Base-by-base conservation (phyloP, 331 rosid species). In the Pyracantha coccinea region DNA sequence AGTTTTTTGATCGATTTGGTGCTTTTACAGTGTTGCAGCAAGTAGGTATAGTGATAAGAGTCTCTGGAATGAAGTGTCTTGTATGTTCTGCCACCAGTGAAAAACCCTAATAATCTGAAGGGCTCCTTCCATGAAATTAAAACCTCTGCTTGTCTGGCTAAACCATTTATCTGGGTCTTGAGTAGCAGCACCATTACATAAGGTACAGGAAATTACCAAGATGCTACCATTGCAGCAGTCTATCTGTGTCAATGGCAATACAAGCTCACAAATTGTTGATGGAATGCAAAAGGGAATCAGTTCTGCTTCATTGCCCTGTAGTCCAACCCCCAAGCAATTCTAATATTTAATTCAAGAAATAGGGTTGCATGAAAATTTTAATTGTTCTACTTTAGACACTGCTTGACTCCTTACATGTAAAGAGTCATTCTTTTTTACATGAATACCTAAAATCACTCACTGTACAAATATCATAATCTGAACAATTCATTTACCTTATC, bases 21-120 rank as follows among this genome's bases (percentile, higher is more conserved):
- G 70, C 70, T 83, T 78, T 68, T 84, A 50, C 90, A 87, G 27
- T 55, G 85, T 14, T 79, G 81, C 33, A 92, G 79, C 11, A 81
- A 66, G 62, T 83, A 29, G 1, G 81, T 73, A 81, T 75, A 90
- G 25, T 80, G 73, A 57, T 83, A 86, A 0, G 91, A 84, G 75
- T 82, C 83, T 73, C 75, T 78, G 33, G 21, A 71, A 62, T 58
- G 77, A 69, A 65, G n/a, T 66, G 69, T 55, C 68, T 21, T 57
- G 66, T 14, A 53, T 12, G 72, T 28, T 41, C 47, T 59, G 14
- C 28, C 76, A 52, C 27, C 24, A 27, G 54, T 29, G 53, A 70
- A 74, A 44, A 71, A 78, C 44, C 75, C 75, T 17, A 62, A 57
- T 28, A 33, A 70, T 21, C 57, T n/a, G 16, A 32, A 60, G 3